Percentiles rank a stretch among this genome's conserved stretches.
These are phyloP conservation scores for Adansonia rubrostipa DNA, from an alignment of 441 rosid species.

Conservation along the genomic window DNA sequence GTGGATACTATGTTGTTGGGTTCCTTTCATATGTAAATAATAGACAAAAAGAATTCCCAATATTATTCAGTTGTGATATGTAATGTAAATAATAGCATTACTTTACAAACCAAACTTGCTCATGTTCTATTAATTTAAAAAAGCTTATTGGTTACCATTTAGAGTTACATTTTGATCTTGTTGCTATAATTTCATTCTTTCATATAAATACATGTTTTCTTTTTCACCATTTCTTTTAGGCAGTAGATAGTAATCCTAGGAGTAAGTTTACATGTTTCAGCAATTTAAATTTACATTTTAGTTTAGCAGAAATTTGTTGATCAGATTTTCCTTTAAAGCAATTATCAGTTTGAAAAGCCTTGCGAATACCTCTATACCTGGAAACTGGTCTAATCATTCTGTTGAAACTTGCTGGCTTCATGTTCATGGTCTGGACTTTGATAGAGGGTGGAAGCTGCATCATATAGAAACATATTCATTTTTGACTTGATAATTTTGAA, in stretches of 20 bases:
- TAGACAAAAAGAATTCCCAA: constrained; percentile 31
- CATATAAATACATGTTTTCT: background rate
- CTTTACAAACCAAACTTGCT: constrained; percentile 2
- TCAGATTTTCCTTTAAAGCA: too few relatives aligned
- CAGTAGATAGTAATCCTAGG: background rate
- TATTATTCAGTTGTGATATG: constrained; percentile 36
- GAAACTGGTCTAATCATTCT: too few relatives aligned
- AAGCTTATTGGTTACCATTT: background rate
- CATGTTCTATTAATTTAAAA: constrained; percentile 10
- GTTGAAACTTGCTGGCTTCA: too few relatives aligned
- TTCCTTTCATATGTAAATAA: constrained; percentile 43
- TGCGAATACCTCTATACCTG: too few relatives aligned
- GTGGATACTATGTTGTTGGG: constrained; percentile 35
- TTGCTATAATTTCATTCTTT: background rate
- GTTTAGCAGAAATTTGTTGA: background rate
- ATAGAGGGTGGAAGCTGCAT: too few relatives aligned
- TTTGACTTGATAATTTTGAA: too few relatives aligned
- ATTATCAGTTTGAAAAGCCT: too few relatives aligned
- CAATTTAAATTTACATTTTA: background rate
- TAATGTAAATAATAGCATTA: constrained; percentile 37
- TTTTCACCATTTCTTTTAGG: background rate
- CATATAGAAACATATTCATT: too few relatives aligned
- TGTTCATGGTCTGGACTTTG: too few relatives aligned
- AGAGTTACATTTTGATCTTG: background rate
- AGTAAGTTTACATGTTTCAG: background rate